phyloP scores from a whole-genome alignment of 2,329 filamentous ascomycete species.

The Colletotrichum coccodes region DNA sequence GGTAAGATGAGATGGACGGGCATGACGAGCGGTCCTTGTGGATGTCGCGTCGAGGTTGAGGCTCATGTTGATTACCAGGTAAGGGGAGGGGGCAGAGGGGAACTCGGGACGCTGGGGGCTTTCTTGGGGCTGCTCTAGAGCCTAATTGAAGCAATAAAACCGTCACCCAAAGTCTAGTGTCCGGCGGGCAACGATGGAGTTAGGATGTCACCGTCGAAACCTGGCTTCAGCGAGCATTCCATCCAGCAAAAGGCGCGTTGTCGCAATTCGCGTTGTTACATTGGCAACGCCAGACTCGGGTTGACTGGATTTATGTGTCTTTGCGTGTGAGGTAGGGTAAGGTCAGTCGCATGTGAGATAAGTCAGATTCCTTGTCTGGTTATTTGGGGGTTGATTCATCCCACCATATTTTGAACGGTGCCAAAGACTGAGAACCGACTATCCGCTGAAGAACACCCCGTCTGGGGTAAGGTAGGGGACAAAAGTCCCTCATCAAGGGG shows the following conservation, averaged over 20 bases:
- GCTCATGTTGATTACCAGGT: neutral
- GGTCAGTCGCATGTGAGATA: neutral
- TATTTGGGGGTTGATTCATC: neutral
- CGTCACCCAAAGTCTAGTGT: neutral
- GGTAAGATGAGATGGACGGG: neutral
- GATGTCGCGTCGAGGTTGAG: neutral
- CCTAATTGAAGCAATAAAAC: neutral
- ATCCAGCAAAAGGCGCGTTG: neutral
- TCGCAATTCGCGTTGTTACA: neutral
- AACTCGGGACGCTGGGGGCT: too few relatives aligned
- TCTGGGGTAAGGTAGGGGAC: constrained; percentile 17
- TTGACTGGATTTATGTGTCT: neutral
- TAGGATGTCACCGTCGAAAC: neutral
- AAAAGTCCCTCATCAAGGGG: constrained; percentile 6
- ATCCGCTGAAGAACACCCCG: constrained; percentile 21
- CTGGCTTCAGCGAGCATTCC: neutral
- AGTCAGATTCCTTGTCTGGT: too few relatives aligned
- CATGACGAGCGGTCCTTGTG: neutral
- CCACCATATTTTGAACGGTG: neutral
- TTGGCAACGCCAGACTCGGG: neutral
- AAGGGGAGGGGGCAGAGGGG: too few relatives aligned
- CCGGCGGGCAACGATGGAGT: neutral
- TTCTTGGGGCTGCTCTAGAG: neutral
- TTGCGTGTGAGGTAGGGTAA: neutral
- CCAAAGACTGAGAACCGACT: neutral